Evolutionary conservation across 192 early-diverging fungal species (phyloP).

Genomic region (Mortierella antarctica): DNA sequence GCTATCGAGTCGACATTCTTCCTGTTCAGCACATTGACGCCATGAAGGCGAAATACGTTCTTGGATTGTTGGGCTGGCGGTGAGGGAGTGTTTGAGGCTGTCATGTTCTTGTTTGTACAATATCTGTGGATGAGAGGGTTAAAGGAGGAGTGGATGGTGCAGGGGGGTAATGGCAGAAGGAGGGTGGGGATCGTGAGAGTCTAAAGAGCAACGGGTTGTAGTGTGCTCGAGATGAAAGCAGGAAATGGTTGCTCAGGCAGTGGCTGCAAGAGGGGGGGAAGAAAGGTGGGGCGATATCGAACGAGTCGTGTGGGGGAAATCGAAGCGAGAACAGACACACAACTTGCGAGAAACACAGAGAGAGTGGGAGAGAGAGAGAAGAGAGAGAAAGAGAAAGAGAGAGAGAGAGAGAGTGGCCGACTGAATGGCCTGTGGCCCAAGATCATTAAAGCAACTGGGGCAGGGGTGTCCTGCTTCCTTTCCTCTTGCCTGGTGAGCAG

Average conservation of each 20-base stretch:
- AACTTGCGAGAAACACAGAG: neutral
- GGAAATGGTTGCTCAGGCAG: neutral
- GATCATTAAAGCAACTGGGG: neutral
- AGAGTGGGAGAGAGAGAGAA: neutral
- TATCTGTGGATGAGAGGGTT: neutral
- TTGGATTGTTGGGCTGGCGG: conserved; percentile 11
- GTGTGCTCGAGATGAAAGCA: neutral
- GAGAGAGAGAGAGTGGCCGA: neutral
- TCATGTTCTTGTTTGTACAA: neutral
- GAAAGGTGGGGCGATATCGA: neutral
- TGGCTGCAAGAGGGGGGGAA: neutral
- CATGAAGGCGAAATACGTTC: conserved; percentile 46
- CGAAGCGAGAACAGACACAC: neutral
- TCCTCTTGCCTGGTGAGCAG: neutral
- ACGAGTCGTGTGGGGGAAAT: neutral
- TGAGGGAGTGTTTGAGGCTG: conserved; percentile 4
- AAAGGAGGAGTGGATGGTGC: neutral
- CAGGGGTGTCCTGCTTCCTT: neutral
- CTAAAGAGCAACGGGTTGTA: conserved; percentile 3
- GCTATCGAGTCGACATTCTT: conserved; percentile 52
- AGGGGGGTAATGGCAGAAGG: neutral
- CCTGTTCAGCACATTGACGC: conserved; percentile 47
- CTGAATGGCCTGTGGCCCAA: neutral
- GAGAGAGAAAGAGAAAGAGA: neutral
- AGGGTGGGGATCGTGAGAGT: neutral